Conservation (phyloP, 1,284 basidiomycete species). For the Stygiomarasmius scandens region DNA sequence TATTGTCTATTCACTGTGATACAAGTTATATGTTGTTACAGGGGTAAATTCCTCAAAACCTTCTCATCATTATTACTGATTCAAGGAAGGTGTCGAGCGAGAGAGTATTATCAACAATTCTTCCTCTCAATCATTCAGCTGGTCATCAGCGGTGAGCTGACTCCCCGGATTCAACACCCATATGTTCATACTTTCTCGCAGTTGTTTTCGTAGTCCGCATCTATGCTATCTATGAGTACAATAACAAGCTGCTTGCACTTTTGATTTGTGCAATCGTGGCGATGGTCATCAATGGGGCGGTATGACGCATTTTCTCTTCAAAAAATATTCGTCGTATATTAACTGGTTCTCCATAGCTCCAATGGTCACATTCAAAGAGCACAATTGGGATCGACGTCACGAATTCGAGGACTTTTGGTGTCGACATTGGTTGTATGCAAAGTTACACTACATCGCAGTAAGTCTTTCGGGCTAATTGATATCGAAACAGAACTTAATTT, state of each 20-base stretch:
- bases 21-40: background rate
- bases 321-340: too few relatives aligned
- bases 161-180: too few relatives aligned
- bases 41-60: background rate
- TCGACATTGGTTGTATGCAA: background rate
- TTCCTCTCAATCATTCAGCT: background rate
- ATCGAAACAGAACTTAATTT: background rate
- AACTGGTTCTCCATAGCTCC: background rate
- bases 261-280: background rate
- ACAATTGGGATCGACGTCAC: background rate
- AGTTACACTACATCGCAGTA: slow-evolving; percentile 4
- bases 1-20: background rate
- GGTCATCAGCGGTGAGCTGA: too few relatives aligned
- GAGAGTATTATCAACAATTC: background rate
- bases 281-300: slow-evolving; percentile 3
- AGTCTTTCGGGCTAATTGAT: background rate
- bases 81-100: background rate
- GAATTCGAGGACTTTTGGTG: background rate
- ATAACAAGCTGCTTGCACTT: background rate
- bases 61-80: background rate
- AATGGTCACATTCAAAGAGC: background rate
- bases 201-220: slow-evolving; percentile 7
- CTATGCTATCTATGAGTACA: slow-evolving; percentile 5
- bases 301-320: background rate
- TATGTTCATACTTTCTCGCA: background rate